Base-by-base conservation (phyloP, 2,329 filamentous ascomycete species). In the Xylariales sp. region DNA sequence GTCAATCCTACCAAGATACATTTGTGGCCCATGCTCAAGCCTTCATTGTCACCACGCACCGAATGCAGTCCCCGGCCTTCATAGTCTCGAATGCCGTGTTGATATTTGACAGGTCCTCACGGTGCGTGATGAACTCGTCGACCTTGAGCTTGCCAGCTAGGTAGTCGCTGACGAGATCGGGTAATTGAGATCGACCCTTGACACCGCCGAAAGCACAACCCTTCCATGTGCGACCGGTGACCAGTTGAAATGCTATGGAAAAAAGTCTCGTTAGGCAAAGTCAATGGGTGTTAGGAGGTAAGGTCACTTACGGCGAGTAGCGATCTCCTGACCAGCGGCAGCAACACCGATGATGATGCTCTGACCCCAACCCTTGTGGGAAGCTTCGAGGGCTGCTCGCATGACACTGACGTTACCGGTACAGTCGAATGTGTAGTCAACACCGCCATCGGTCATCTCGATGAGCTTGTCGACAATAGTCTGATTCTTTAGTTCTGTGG, bases 351-450 rank as follows among this genome's bases (percentile, higher is more conserved):
- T 98, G 65, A 98, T 81, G 66, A 98, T 95, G 62, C 86, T 94
- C 76, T 96, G 81, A 58, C 93, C 93, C 93, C 93, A 98, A 36
- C 93, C 93, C 80, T 98, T 98, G 76, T 98, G 93, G 74, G 90
- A 97, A 36, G 93, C 90, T 73, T 98, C 91, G 46, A 98, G 81
- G 29, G 93, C 93, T 40, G 88, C 86, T 49, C 93, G 80, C 93
- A 61, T 98, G 42, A 98, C 93, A 54, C 82, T 80, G 40, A 97
- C 90, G 60, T 97, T 97, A 46, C 93, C 93, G 5, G 93, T 98
- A 77, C 93, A 97, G 73, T 98, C 93, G 63, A 98, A 98, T 37
- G 93, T 98, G 74, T 96, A 97, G 73, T 98, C 93, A 64, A 89
- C 95, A 38, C 93, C 93, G 51, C 93, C 93, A 58, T 97, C 93